These are phyloP conservation scores for Anisodus tanguticus DNA, from an alignment of 257 asterid species.

Conservation along the genomic window DNA sequence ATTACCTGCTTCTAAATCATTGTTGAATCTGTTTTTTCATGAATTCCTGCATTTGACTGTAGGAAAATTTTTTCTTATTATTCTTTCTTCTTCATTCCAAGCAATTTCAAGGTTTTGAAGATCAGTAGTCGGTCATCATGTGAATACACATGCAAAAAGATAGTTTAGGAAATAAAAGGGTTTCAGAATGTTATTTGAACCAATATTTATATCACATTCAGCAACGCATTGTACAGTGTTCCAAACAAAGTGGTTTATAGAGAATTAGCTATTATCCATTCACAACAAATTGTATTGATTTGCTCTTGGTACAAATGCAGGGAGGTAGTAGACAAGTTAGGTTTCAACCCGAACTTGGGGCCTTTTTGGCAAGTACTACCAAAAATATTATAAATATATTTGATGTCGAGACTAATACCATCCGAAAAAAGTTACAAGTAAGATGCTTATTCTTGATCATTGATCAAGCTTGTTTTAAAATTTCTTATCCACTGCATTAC, in stretches of 20 bases:
- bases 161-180: neutral
- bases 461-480: neutral
- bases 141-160: neutral
- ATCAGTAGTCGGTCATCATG: neutral
- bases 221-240: neutral
- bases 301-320: slow-evolving; percentile 38
- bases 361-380: slow-evolving; percentile 46
- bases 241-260: neutral
- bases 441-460: neutral
- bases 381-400: slow-evolving; percentile 51
- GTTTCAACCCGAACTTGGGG: slow-evolving; percentile 50
- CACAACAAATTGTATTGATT: slow-evolving; percentile 18
- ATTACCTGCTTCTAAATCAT: neutral
- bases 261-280: neutral
- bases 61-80: neutral
- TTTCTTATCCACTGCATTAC: neutral
- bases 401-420: slow-evolving; percentile 46
- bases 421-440: slow-evolving; percentile 45
- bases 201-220: slow-evolving; percentile 15
- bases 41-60: slow-evolving; percentile 10
- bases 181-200: neutral
- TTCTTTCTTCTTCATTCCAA: neutral
- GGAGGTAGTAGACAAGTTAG: slow-evolving; percentile 55
- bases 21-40: neutral
- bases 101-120: slow-evolving; percentile 1